Conservation (phyloP, 805 yeast genomes). For the Cyberlindnera petersonii region DNA sequence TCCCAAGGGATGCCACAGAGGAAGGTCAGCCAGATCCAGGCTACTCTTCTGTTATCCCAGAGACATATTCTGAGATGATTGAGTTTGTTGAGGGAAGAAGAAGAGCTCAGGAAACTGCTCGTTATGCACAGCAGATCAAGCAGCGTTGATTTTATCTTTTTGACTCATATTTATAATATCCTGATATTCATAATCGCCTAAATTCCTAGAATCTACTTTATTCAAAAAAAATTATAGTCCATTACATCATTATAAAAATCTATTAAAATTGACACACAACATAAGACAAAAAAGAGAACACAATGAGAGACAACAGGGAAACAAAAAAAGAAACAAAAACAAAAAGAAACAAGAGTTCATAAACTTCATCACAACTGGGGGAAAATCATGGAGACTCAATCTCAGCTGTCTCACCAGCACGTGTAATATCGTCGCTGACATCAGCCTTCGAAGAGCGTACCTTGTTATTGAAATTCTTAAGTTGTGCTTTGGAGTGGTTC, state of each 20-base stretch:
- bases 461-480: constrained; percentile 33
- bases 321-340: not conserved
- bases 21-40: constrained; percentile 41
- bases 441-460: constrained; percentile 30
- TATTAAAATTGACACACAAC: not conserved
- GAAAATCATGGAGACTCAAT: constrained; percentile 24
- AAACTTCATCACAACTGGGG: constrained; percentile 3
- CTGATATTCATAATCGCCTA: not conserved
- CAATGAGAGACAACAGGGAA: not conserved
- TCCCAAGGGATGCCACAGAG: constrained; percentile 51
- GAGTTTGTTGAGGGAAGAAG: constrained; percentile 86
- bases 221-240: not conserved
- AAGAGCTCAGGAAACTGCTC: constrained; percentile 79
- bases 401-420: constrained; percentile 28
- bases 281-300: not conserved
- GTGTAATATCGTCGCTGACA: constrained; percentile 29
- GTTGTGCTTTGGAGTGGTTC: constrained; percentile 29
- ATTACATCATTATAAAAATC: too few species aligned
- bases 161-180: not conserved
- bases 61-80: constrained; percentile 89
- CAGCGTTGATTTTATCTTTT: constrained; percentile 3
- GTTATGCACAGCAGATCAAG: constrained; percentile 49
- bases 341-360: constrained; percentile 1
- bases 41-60: constrained; percentile 77
- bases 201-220: not conserved